Evolutionary conservation across 2,329 filamentous ascomycete genomes (phyloP).

Genomic region (Zalaria obscura): DNA sequence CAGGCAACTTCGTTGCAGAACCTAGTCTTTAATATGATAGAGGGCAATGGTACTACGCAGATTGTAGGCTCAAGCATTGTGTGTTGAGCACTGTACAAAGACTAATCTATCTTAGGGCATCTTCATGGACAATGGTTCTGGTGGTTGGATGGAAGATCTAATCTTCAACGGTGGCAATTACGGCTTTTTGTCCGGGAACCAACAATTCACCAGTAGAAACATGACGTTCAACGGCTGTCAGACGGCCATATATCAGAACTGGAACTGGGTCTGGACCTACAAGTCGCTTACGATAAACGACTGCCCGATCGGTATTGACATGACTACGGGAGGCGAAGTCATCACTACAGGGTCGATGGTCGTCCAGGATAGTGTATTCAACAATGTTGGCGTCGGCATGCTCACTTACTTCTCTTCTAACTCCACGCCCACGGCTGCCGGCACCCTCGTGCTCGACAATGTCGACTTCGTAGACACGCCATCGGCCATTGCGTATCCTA

Average conservation of each 20-base stretch:
- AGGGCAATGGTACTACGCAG: constrained; percentile 6
- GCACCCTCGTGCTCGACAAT: constrained; percentile 66
- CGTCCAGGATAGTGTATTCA: constrained; percentile 56
- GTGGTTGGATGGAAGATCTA: constrained; percentile 71
- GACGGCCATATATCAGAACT: constrained; percentile 78
- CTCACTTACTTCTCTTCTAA: constrained; percentile 49
- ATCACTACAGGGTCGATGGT: constrained; percentile 65
- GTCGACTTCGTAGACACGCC: constrained; percentile 56
- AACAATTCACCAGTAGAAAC: constrained; percentile 79
- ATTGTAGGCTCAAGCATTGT: constrained; percentile 1
- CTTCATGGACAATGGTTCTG: constrained; percentile 48
- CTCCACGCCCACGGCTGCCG: constrained; percentile 48
- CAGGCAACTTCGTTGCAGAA: constrained; percentile 49
- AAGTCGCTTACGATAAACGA: constrained; percentile 52
- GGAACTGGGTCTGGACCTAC: constrained; percentile 81
- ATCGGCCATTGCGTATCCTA: constrained; percentile 43
- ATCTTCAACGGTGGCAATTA: constrained; percentile 70
- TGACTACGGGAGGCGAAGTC: constrained; percentile 36
- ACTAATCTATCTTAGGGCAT: constrained; percentile 28
- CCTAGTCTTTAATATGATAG: constrained; percentile 38
- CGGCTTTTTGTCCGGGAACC: constrained; percentile 68
- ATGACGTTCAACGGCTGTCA: constrained; percentile 68
- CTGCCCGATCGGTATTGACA: constrained; percentile 56
- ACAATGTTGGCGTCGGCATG: constrained; percentile 53
- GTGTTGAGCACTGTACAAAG: neutral